Conservation (phyloP, 2,329 filamentous ascomycete genomes). For the Aspergillus novofumigatus region DNA sequence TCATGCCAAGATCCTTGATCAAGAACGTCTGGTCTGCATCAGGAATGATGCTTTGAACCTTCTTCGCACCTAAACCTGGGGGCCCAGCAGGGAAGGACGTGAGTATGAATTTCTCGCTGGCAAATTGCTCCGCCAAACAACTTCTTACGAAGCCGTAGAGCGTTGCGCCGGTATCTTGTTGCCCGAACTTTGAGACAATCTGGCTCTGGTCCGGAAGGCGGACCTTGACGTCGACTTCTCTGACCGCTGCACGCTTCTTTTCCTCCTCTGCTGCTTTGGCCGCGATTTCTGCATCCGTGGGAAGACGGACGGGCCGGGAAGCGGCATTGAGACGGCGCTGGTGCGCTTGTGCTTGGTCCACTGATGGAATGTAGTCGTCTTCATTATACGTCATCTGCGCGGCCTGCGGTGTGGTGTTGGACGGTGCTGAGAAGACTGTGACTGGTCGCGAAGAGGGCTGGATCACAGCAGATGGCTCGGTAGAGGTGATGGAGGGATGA, state of each 20-base stretch:
- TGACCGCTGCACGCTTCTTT: slow-evolving; percentile 62
- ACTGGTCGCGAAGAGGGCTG: slow-evolving; percentile 47
- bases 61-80: slow-evolving; percentile 11
- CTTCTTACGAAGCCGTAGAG: slow-evolving; percentile 71
- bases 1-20: slow-evolving; percentile 69
- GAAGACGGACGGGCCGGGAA: slow-evolving; percentile 73
- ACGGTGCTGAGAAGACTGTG: slow-evolving; percentile 73
- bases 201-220: slow-evolving; percentile 84
- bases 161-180: slow-evolving; percentile 62
- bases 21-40: slow-evolving; percentile 49
- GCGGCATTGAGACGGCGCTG: slow-evolving; percentile 69
- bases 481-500: slow-evolving; percentile 9
- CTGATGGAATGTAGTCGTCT: slow-evolving; percentile 72
- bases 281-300: slow-evolving; percentile 76
- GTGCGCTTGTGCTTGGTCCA: slow-evolving; percentile 80
- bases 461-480: slow-evolving; percentile 17
- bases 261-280: slow-evolving; percentile 63
- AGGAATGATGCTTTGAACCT: slow-evolving; percentile 30
- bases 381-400: slow-evolving; percentile 65
- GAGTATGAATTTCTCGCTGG: slow-evolving; percentile 66
- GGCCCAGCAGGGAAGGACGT: slow-evolving; percentile 49
- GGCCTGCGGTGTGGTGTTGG: slow-evolving; percentile 69
- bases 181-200: slow-evolving; percentile 67
- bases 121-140: slow-evolving; percentile 59
- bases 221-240: slow-evolving; percentile 69